Conservation (phyloP, 495 filamentous ascomycete genomes). For the Xylaria venustula region DNA sequence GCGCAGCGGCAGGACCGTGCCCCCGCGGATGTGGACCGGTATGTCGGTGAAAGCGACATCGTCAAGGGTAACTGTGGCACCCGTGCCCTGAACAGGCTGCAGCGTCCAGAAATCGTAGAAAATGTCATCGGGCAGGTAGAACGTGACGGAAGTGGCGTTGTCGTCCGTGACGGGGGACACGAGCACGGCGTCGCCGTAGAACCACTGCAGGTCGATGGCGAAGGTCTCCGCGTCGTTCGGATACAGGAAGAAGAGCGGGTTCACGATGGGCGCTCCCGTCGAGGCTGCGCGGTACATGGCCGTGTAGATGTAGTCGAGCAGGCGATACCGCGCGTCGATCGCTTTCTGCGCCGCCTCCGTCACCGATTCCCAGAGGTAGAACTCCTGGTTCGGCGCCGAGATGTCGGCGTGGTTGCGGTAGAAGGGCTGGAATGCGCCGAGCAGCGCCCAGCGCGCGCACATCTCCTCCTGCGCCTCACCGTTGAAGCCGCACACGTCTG, state of each 20-base stretch:
- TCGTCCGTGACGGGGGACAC: conserved; percentile 67
- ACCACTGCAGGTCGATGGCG: conserved; percentile 64
- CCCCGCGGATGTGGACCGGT: conserved; percentile 69
- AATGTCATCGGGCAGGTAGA: conserved; percentile 70
- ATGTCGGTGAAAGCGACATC: conserved; percentile 64
- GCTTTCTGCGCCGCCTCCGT: conserved; percentile 66
- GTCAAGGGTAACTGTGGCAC: conserved; percentile 47
- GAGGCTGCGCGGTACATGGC: conserved; percentile 56
- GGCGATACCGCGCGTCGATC: conserved; percentile 64
- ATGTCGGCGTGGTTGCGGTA: conserved; percentile 67
- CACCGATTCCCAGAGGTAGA: conserved; percentile 69
- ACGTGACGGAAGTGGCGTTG: conserved; percentile 60
- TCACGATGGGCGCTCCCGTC: conserved; percentile 63
- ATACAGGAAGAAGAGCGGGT: conserved; percentile 70
- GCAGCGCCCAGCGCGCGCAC: conserved; percentile 76
- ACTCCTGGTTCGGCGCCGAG: conserved; percentile 60
- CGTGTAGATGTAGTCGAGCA: conserved; percentile 75
- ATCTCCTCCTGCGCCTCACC: conserved; percentile 71
- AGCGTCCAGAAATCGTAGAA: conserved; percentile 78
- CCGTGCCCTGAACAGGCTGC: conserved; percentile 51
- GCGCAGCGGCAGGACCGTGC: conserved; percentile 65
- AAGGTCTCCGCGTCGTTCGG: conserved; percentile 63
- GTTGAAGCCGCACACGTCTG: conserved; percentile 80
- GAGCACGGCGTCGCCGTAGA: conserved; percentile 68
- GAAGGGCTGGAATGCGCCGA: conserved; percentile 79